Evolutionary conservation across 2,329 filamentous ascomycete species (phyloP).

Genomic region (Fusarium nanum): DNA sequence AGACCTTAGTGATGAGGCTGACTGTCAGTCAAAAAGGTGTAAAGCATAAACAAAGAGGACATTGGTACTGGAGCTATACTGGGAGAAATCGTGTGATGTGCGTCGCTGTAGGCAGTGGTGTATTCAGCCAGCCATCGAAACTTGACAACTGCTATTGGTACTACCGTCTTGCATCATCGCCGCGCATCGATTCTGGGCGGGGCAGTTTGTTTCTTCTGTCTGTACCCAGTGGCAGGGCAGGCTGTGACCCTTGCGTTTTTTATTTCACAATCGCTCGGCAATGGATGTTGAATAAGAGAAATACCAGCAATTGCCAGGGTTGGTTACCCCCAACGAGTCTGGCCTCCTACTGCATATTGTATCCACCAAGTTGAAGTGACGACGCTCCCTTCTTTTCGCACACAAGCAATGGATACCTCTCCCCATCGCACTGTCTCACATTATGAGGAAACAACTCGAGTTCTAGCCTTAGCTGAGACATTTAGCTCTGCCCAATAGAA

Average conservation of each 20-base stretch:
- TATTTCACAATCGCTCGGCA: slow-evolving; percentile 8
- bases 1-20: not conserved
- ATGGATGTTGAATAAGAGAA: slow-evolving; percentile 3
- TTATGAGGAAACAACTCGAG: slow-evolving; percentile 31
- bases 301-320: slow-evolving; percentile 13
- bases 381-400: slow-evolving; percentile 1
- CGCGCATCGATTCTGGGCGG: slow-evolving; percentile 23
- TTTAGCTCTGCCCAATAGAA: slow-evolving; percentile 28
- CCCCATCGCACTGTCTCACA: slow-evolving; percentile 31
- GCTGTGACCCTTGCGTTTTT: slow-evolving; percentile 26
- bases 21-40: not conserved
- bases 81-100: not conserved
- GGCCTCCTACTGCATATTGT: slow-evolving; percentile 22
- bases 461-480: slow-evolving; percentile 24
- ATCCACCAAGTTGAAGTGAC: slow-evolving; percentile 24
- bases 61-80: not conserved
- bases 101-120: not conserved
- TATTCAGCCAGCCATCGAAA: slow-evolving; percentile 28
- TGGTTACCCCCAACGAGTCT: slow-evolving; percentile 19
- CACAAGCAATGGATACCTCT: not conserved
- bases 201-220: slow-evolving; percentile 23
- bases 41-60: not conserved
- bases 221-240: slow-evolving; percentile 8
- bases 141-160: slow-evolving; percentile 1
- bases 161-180: slow-evolving; percentile 31